Evolutionary conservation across 805 yeast species (phyloP).

Genomic region (Sugiyamaella lignohabitans): DNA sequence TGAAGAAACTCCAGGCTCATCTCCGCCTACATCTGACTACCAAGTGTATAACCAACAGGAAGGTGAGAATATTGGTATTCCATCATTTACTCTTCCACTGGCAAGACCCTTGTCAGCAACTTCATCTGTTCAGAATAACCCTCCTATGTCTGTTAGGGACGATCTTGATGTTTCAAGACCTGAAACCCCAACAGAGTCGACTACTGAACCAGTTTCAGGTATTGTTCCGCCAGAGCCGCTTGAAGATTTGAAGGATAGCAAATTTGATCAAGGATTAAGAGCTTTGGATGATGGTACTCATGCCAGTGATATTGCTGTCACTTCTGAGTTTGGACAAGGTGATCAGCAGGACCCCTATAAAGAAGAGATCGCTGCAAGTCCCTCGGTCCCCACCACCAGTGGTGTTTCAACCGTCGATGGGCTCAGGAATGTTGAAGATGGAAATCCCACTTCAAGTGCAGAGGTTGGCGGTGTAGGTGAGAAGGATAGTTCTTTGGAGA

Average conservation of each 20-base stretch:
- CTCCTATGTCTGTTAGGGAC: slow-evolving; percentile 84
- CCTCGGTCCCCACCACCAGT: not conserved
- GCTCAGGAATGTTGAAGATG: not conserved
- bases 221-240: slow-evolving; percentile 24
- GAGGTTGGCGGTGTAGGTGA: not conserved
- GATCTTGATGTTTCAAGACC: slow-evolving; percentile 47
- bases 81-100: slow-evolving; percentile 39
- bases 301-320: not conserved
- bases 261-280: not conserved
- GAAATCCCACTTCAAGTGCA: not conserved
- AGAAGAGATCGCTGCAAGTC: not conserved
- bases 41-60: slow-evolving; percentile 9
- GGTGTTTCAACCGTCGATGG: too few species aligned
- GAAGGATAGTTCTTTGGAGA: too few species aligned
- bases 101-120: slow-evolving; percentile 73
- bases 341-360: too few species aligned
- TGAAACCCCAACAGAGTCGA: slow-evolving; percentile 35
- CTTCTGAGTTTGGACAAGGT: not conserved
- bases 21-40: slow-evolving; percentile 27
- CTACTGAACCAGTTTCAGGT: slow-evolving; percentile 30
- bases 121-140: slow-evolving; percentile 86
- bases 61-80: slow-evolving; percentile 16
- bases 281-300: slow-evolving; percentile 5
- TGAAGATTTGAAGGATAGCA: slow-evolving; percentile 8
- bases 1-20: slow-evolving; percentile 26